Evolutionary conservation across 495 filamentous ascomycete genomes (phyloP), one percentile per base, ranked within the genome.

Genomic region (Penicillium taxi): DNA sequence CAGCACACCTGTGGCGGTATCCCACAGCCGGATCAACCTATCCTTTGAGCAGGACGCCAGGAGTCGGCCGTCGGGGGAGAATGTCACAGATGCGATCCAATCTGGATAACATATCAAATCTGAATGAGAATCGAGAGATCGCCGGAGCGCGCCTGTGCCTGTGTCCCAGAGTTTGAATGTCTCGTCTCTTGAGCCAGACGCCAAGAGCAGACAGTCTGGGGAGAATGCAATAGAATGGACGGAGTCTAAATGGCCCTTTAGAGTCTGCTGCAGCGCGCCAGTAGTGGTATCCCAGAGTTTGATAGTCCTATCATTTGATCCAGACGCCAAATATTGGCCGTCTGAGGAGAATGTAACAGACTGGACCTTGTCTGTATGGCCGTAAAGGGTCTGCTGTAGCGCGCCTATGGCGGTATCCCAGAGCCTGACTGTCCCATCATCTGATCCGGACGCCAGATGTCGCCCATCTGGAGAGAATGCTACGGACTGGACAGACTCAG

Each of bases 121-220:
- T n/a, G n/a, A n/a, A n/a, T n/a, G n/a, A n/a, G n/a, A n/a, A n/a
- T n/a, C n/a, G n/a, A n/a, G n/a, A n/a, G n/a, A n/a, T n/a, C n/a
- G n/a, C n/a, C n/a, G n/a, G n/a, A n/a, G n/a, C n/a, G n/a, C n/a
- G 11, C 55, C 43, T 22, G 20, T 55, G 21, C 7, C 12, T 2
- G 35, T 18, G 55, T 59, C 40, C 55, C 51, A 58, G 16, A 58
- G 36, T 39, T 48, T 53, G 20, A 58, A 37, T 0, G 21, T 44
- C 32, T 49, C 33, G 14, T 29, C 15, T 3, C 14, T 12, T 13
- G 53, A 55, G 19, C 31, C 37, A 5, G 47, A 60, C 3, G 50
- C 49, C 18, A 61, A 33, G 17, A 31, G 41, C 9, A 32, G 30
- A 11, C 18, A 20, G 41, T 58, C 52, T 16, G 25, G 27, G 27